A percentile compares a stretch with the other conserved stretches of the same genome.
Conservation (phyloP, 495 filamentous ascomycete species). For the Echria macrotheca region DNA sequence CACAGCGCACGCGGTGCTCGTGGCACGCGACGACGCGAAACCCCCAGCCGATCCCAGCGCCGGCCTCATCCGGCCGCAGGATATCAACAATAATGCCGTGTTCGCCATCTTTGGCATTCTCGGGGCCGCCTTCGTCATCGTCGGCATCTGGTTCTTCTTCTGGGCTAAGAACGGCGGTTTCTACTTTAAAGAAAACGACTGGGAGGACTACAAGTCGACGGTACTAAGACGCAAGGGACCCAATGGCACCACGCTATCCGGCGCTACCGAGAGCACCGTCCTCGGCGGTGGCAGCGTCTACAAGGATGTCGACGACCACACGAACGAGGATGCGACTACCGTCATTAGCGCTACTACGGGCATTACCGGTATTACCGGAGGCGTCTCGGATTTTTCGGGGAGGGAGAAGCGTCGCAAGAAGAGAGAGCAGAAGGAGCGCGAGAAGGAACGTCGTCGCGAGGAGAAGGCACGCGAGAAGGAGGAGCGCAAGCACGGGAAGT, state of each 20-base stretch:
- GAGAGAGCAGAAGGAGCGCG: conserved; percentile 47
- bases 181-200: conserved; percentile 74
- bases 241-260: conserved; percentile 73
- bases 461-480: conserved; percentile 41
- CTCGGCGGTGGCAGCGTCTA: conserved; percentile 75
- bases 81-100: conserved; percentile 78
- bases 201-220: conserved; percentile 97
- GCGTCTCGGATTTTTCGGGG: conserved; percentile 41
- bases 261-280: conserved; percentile 73
- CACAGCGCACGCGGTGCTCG: conserved; percentile 32
- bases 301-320: conserved; percentile 56
- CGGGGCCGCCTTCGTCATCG: conserved; percentile 69
- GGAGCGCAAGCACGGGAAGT: conserved; percentile 34
- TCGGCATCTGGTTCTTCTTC: conserved; percentile 94
- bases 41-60: conserved; percentile 26
- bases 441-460: conserved; percentile 41
- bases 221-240: conserved; percentile 89
- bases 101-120: conserved; percentile 82
- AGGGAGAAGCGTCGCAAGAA: conserved; percentile 41
- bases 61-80: conserved; percentile 56
- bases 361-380: conserved; percentile 44
- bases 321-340: conserved; percentile 38
- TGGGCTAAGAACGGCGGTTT: conserved; percentile 96
- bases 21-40: conserved; percentile 27
- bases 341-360: conserved; percentile 36